phyloP scores from a whole-genome alignment of 1,284 basidiomycete species.

The Quambalaria eucalypti region DNA sequence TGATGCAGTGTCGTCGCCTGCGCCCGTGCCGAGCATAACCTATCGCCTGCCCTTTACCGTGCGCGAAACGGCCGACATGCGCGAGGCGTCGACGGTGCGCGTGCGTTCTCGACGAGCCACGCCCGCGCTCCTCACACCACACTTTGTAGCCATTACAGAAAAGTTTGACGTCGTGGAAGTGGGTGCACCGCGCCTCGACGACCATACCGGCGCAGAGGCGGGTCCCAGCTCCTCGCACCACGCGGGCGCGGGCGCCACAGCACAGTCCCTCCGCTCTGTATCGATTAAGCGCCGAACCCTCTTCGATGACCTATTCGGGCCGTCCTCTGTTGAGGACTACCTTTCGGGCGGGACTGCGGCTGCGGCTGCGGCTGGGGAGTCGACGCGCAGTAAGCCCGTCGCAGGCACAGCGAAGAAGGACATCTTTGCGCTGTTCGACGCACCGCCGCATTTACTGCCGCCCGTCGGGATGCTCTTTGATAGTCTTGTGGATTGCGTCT shows the following conservation, averaged over 20 bases:
- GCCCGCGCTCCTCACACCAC: conserved; percentile 8
- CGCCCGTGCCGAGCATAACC: background rate
- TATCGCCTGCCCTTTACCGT: conserved; percentile 2
- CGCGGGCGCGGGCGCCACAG: conserved; percentile 7
- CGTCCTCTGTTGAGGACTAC: conserved; percentile 48
- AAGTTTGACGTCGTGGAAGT: conserved; percentile 25
- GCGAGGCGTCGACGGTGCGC: background rate
- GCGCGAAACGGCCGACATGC: background rate
- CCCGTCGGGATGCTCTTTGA: conserved; percentile 68
- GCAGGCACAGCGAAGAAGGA: background rate
- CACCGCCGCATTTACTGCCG: conserved; percentile 70
- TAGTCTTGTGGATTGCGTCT: conserved; percentile 60
- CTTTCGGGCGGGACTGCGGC: conserved; percentile 1
- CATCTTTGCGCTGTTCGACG: conserved; percentile 57
- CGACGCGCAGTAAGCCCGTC: background rate
- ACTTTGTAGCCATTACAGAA: conserved; percentile 21
- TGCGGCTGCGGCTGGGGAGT: background rate
- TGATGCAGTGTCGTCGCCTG: background rate
- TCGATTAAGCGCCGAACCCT: conserved; percentile 61
- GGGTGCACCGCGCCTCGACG: background rate
- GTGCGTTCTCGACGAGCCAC: background rate
- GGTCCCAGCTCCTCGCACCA: conserved; percentile 12
- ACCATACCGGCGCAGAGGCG: conserved; percentile 14
- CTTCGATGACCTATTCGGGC: conserved; percentile 76
- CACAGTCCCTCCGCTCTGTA: conserved; percentile 55